Evolutionary conservation across 2,329 filamentous ascomycete genomes (phyloP), one percentile per base, ranked within the genome.

Genomic region (Alternaria sp.): DNA sequence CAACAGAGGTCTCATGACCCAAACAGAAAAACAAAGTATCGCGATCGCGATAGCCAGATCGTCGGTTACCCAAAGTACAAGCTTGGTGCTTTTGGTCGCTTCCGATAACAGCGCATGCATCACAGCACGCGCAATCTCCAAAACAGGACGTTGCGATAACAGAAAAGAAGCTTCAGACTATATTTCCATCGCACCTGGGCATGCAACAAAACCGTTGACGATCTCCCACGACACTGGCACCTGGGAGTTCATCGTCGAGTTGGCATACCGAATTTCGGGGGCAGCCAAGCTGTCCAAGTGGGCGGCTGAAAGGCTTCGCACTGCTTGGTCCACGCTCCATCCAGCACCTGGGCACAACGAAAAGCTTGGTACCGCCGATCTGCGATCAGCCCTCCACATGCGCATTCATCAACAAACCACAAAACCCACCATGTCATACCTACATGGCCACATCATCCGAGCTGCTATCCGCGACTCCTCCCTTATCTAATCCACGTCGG

Each of bases 281-380:
- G 21, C n/a, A 60, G 50, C 61, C 53, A 56, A 59, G 57, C 25
- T n/a, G 28, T 43, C 12, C 55, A 55, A 55, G 43, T 25, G 21
- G 50, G 50, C 43, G 45, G 37, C 21, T 25, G 15, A 43, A 45
- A 57, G 33, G 59, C 59, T 61, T 61, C 59, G 54, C 59, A 23
- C 37, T 47, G 59, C 59, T 61, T 61, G 54, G 45, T 28, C 33
- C 45, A 25, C 59, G 20, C 54, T 47, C 37, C 26, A 15, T 23
- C 18, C 21, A 21, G 10, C 30, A 12, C 26, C 6, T 33, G 30
- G 30, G 30, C 30, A 33, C 30, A 33, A 44, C 44, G 26, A 58
- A 41, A 61, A 58, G 54, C 54, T 58, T 61, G 44, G 49, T 18
- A 23, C 12, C 30, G 20, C 49, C 37, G 30, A 41, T 23, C 25